phyloP scores from a whole-genome alignment of 306 rosid species.

The Potentilla sterilis region DNA sequence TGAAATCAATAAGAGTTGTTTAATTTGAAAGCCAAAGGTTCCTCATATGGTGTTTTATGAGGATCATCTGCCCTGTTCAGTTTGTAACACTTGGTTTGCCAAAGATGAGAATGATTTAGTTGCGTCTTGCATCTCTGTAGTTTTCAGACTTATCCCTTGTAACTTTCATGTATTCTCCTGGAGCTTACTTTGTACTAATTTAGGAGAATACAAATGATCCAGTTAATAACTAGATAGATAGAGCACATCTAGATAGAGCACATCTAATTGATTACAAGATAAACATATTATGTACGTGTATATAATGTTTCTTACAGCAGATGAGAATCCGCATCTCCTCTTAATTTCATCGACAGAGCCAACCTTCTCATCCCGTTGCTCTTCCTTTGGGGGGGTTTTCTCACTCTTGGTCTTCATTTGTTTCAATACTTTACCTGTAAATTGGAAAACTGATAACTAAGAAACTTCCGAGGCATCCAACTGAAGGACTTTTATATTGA shows the following conservation, averaged over 20 bases:
- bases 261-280: too few species aligned
- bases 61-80: conserved; percentile 51
- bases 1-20: neutral
- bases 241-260: conserved; percentile 11
- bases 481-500: neutral
- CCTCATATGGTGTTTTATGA: conserved; percentile 15
- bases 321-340: conserved; percentile 72
- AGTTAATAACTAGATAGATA: too few species aligned
- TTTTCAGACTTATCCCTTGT: too few species aligned
- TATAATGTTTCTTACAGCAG: too few species aligned
- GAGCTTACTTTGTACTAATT: conserved; percentile 62
- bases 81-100: too few species aligned
- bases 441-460: conserved; percentile 11
- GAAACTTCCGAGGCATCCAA: neutral
- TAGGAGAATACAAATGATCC: too few species aligned
- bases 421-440: conserved; percentile 64
- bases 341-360: conserved; percentile 67
- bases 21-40: neutral
- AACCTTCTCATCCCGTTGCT: conserved; percentile 48
- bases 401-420: conserved; percentile 62
- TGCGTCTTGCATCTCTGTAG: too few species aligned
- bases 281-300: too few species aligned
- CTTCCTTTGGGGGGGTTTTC: conserved; percentile 52
- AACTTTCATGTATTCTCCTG: too few species aligned
- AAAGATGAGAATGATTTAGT: too few species aligned